These are phyloP conservation scores for Trypanosoma melophagium DNA, from an alignment of 208 protist species.

Conservation along the genomic window DNA sequence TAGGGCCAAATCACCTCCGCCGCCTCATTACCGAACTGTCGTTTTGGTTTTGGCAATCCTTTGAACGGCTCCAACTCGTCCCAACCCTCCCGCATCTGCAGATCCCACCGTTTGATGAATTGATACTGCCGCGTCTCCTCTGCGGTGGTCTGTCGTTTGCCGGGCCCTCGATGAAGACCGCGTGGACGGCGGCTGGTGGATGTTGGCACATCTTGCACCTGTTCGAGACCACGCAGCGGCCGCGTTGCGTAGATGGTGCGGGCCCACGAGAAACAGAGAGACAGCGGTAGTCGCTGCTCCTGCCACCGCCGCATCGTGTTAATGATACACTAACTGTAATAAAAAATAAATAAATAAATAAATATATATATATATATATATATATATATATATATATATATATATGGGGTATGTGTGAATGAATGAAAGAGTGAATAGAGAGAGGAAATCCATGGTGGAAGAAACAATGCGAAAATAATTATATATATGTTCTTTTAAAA, in stretches of 20 bases:
- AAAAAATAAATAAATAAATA: too few species aligned
- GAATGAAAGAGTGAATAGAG: too few species aligned
- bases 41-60: conserved; percentile 85
- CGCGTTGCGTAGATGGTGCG: conserved; percentile 32
- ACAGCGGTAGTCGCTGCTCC: too few species aligned
- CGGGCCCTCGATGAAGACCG: conserved; percentile 83
- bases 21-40: conserved; percentile 88
- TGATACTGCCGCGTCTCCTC: conserved; percentile 73
- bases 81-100: conserved; percentile 84
- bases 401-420: too few species aligned
- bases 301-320: conserved; percentile 22
- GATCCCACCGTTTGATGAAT: conserved; percentile 85
- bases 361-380: too few species aligned
- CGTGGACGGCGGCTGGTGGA: conserved; percentile 78
- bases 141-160: conserved; percentile 78
- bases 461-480: background rate
- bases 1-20: conserved; percentile 90
- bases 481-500: too few species aligned
- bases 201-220: conserved; percentile 84
- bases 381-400: too few species aligned
- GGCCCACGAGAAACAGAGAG: background rate
- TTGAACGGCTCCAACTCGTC: conserved; percentile 88
- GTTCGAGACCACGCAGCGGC: conserved; percentile 58
- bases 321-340: too few species aligned
- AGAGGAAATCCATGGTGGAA: background rate